phyloP scores from a whole-genome alignment of 257 asterid genomes.

The Penstemon eatonii region DNA sequence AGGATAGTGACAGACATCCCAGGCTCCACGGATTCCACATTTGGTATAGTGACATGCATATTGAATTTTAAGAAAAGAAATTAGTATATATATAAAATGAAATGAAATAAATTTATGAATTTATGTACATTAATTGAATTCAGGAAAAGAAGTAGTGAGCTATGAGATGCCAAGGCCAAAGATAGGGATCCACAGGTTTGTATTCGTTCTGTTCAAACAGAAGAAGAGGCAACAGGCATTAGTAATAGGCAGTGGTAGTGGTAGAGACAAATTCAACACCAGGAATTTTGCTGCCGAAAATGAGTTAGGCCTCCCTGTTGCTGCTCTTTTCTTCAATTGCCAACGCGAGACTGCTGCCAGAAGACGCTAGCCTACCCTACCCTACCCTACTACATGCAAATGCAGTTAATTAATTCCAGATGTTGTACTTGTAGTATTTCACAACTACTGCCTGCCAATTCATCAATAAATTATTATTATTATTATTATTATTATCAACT shows the following conservation, averaged over 20 bases:
- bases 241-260: background rate
- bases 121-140: background rate
- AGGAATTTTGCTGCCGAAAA: constrained; percentile 61
- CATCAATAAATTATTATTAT: too few species aligned
- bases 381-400: too few species aligned
- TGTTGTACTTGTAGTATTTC: too few species aligned
- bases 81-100: too few species aligned
- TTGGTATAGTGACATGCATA: too few species aligned
- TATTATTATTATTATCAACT: too few species aligned
- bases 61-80: too few species aligned
- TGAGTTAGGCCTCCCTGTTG: constrained; percentile 66
- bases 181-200: constrained; percentile 87
- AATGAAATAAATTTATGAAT: too few species aligned
- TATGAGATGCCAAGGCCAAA: constrained; percentile 82
- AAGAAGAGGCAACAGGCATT: constrained; percentile 50
- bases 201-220: constrained; percentile 70
- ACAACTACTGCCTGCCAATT: too few species aligned
- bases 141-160: constrained; percentile 75
- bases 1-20: constrained; percentile 95
- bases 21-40: constrained; percentile 84
- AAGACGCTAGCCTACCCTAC: constrained; percentile 37
- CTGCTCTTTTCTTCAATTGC: constrained; percentile 89
- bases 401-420: too few species aligned
- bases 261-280: constrained; percentile 63
- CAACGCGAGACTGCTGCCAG: constrained; percentile 92